Conservation (phyloP, 257 asterid genomes). For the Scutellaria barbata region DNA sequence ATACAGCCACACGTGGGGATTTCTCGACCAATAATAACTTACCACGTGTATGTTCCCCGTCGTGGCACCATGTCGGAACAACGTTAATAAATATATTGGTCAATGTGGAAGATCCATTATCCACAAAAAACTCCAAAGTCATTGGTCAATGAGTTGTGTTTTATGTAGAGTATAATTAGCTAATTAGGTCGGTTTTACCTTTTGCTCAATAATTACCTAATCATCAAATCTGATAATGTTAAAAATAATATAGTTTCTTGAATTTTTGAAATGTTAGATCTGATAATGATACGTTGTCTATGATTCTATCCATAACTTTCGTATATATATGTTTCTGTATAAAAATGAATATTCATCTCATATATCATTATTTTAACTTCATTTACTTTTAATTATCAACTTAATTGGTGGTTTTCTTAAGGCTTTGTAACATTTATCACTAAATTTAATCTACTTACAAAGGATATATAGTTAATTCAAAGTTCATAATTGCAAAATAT, state of each 20-base stretch:
- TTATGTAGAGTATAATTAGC: not conserved
- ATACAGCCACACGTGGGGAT: slow-evolving; percentile 8
- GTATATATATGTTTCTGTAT: too few species aligned
- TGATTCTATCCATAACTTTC: too few species aligned
- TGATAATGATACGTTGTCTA: too few species aligned
- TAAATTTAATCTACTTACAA: too few species aligned
- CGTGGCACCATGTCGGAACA: slow-evolving; percentile 38
- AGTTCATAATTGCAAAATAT: too few species aligned
- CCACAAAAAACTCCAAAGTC: not conserved
- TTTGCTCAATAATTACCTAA: slow-evolving; percentile 19
- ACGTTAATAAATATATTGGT: slow-evolving; percentile 36
- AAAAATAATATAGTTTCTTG: not conserved
- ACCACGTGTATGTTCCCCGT: slow-evolving; percentile 43
- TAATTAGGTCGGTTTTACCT: slow-evolving; percentile 42
- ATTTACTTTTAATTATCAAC: too few species aligned
- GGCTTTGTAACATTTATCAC: not conserved
- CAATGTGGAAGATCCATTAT: slow-evolving; percentile 12
- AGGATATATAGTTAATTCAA: too few species aligned
- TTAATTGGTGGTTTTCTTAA: too few species aligned
- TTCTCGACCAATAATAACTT: slow-evolving; percentile 26
- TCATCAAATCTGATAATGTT: not conserved
- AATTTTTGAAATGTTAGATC: too few species aligned
- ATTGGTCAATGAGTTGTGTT: slow-evolving; percentile 35
- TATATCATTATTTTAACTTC: too few species aligned
- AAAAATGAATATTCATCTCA: too few species aligned